phyloP scores from a whole-genome alignment of 768 basidiomycete genomes.

The Kwoniella sp. region DNA sequence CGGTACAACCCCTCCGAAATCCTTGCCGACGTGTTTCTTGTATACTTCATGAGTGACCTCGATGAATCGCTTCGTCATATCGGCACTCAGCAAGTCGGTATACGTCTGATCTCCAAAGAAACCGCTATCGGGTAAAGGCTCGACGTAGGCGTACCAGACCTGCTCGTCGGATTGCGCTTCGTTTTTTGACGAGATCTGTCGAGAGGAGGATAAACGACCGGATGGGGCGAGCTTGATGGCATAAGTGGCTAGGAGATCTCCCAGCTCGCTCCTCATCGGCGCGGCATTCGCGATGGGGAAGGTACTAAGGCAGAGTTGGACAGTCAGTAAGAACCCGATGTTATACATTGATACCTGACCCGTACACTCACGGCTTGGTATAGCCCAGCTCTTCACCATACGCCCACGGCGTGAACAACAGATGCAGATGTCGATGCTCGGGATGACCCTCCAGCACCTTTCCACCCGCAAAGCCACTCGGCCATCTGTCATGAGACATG shows the following conservation, averaged over 20 bases:
- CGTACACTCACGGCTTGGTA: constrained; percentile 18
- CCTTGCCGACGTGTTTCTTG: constrained; percentile 28
- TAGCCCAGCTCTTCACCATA: constrained; percentile 33
- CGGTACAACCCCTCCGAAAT: constrained; percentile 36
- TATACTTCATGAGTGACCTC: constrained; percentile 43
- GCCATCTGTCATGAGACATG: constrained; percentile 28
- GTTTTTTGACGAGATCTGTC: constrained; percentile 9
- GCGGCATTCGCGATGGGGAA: constrained; percentile 24
- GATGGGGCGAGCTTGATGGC: constrained; percentile 24
- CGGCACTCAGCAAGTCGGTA: constrained; percentile 31
- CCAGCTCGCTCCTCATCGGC: constrained; percentile 34
- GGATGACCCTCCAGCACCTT: constrained; percentile 38
- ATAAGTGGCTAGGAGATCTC: constrained; percentile 33
- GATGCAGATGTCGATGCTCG: constrained; percentile 32
- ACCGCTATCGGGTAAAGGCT: constrained; percentile 31
- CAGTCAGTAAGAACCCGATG: constrained; percentile 6
- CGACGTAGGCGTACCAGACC: constrained; percentile 38
- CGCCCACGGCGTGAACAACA: constrained; percentile 37
- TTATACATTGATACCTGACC: neutral
- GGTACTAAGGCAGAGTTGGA: constrained; percentile 8
- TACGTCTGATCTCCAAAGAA: constrained; percentile 39
- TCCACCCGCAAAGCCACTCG: constrained; percentile 43
- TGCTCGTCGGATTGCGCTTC: constrained; percentile 15
- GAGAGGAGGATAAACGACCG: constrained; percentile 21
- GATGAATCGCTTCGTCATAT: constrained; percentile 33